phyloP scores from a whole-genome alignment of 768 basidiomycete genomes.

The Xerocomellus intermedius region DNA sequence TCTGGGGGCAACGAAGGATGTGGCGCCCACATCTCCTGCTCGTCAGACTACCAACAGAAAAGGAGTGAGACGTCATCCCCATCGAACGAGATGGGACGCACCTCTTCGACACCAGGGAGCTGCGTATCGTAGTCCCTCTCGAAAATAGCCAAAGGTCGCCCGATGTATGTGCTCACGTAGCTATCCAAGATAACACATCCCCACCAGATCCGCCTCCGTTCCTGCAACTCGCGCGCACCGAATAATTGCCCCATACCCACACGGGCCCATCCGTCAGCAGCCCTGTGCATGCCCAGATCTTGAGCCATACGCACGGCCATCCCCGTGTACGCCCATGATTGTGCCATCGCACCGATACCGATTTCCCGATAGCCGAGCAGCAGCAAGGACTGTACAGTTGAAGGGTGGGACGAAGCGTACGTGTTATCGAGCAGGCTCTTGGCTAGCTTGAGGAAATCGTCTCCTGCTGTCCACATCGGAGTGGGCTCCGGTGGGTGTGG shows the following conservation, averaged over 20 bases:
- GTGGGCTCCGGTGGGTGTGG: slow-evolving; percentile 43
- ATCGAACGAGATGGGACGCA: slow-evolving; percentile 20
- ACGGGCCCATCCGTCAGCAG: slow-evolving; percentile 75
- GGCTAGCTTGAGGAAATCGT: slow-evolving; percentile 65
- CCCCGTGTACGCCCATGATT: slow-evolving; percentile 82
- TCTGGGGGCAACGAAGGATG: slow-evolving; percentile 37
- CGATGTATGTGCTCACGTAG: slow-evolving; percentile 78
- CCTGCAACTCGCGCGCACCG: slow-evolving; percentile 58
- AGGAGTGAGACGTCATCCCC: slow-evolving; percentile 4
- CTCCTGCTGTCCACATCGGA: slow-evolving; percentile 82
- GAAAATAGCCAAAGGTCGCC: slow-evolving; percentile 70
- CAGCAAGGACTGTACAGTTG: slow-evolving; percentile 76
- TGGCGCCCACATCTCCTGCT: slow-evolving; percentile 53
- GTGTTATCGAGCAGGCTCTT: slow-evolving; percentile 63
- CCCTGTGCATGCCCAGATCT: slow-evolving; percentile 80
- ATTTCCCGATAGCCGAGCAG: slow-evolving; percentile 83
- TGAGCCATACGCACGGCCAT: slow-evolving; percentile 94
- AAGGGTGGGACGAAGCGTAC: slow-evolving; percentile 69
- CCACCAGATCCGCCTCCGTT: slow-evolving; percentile 75
- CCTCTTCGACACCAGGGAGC: slow-evolving; percentile 60
- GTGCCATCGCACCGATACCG: slow-evolving; percentile 86
- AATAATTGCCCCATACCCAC: slow-evolving; percentile 59
- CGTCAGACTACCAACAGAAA: slow-evolving; percentile 50
- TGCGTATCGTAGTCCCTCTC: slow-evolving; percentile 77
- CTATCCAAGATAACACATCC: slow-evolving; percentile 77